Percentiles rank a stretch among this genome's conserved stretches.
Conservation (phyloP, 176 grass and related monocot genomes). For the Oryza australiensis region DNA sequence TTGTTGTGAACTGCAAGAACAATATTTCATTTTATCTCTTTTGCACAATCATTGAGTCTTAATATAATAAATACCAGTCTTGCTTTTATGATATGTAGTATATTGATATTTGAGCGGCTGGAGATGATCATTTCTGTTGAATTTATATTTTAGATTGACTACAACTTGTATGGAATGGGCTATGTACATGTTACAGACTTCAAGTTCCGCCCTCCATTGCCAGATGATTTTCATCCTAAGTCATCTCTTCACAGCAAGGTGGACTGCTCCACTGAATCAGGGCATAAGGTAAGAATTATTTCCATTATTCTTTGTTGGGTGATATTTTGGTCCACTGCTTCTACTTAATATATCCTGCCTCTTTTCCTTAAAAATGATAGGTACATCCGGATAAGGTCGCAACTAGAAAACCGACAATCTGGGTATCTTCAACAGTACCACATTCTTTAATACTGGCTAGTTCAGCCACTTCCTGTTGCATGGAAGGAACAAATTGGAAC, state of each 20-base stretch:
- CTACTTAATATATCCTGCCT: not conserved
- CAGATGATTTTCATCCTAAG: slow-evolving; percentile 63
- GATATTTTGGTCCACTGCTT: slow-evolving; percentile 26
- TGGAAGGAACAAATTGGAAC: slow-evolving; percentile 35
- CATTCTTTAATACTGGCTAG: slow-evolving; percentile 54
- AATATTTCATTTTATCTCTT: slow-evolving; percentile 16
- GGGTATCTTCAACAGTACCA: slow-evolving; percentile 77
- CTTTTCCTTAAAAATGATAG: slow-evolving; percentile 43
- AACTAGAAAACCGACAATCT: slow-evolving; percentile 51
- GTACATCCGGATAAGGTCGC: slow-evolving; percentile 56
- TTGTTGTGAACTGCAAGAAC: slow-evolving; percentile 22
- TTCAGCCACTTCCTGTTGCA: slow-evolving; percentile 35
- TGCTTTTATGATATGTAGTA: slow-evolving; percentile 18
- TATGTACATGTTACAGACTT: slow-evolving; percentile 89
- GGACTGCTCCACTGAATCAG: slow-evolving; percentile 35
- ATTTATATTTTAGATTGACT: slow-evolving; percentile 73
- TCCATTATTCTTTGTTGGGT: slow-evolving; percentile 28
- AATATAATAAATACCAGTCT: not conserved
- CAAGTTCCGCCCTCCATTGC: slow-evolving; percentile 81
- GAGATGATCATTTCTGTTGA: slow-evolving; percentile 31
- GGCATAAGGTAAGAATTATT: slow-evolving; percentile 35
- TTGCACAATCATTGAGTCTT: slow-evolving; percentile 19
- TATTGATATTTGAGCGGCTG: not conserved
- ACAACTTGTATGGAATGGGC: slow-evolving; percentile 98
- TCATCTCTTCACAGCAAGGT: slow-evolving; percentile 41